Percentiles rank a stretch among this genome's conserved stretches.
phyloP scores from a whole-genome alignment of 2,329 filamentous ascomycete genomes.

The Dactylellina leptospora region DNA sequence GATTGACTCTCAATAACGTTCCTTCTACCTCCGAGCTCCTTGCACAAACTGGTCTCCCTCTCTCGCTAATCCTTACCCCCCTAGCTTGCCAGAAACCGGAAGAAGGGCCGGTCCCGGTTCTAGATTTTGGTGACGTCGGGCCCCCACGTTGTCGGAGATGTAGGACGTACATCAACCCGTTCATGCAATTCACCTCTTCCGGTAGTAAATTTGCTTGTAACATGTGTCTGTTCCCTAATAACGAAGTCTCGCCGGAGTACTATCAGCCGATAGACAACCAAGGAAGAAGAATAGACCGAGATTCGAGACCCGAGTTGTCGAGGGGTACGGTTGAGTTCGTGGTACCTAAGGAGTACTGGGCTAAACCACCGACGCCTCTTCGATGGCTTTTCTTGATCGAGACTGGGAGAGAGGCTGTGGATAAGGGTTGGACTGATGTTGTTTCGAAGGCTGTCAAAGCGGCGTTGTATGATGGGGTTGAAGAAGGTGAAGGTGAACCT shows the following conservation, averaged over 20 bases:
- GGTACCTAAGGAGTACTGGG: slow-evolving; percentile 99
- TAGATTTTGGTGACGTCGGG: slow-evolving; percentile 91
- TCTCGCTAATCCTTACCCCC: slow-evolving; percentile 89
- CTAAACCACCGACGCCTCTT: slow-evolving; percentile 79
- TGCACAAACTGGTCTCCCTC: slow-evolving; percentile 79
- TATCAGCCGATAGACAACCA: slow-evolving; percentile 89
- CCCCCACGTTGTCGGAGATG: slow-evolving; percentile 92
- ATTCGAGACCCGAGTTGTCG: slow-evolving; percentile 87
- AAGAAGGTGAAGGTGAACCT: slow-evolving; percentile 63
- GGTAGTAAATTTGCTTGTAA: slow-evolving; percentile 98
- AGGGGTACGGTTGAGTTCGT: slow-evolving; percentile 94
- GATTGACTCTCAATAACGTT: slow-evolving; percentile 92
- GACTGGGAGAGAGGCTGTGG: slow-evolving; percentile 88
- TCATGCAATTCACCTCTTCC: slow-evolving; percentile 94
- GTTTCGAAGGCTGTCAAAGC: slow-evolving; percentile 88
- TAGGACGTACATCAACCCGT: slow-evolving; percentile 96
- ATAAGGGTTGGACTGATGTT: slow-evolving; percentile 87
- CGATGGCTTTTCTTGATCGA: slow-evolving; percentile 92
- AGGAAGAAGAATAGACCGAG: slow-evolving; percentile 84
- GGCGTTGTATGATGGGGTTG: slow-evolving; percentile 79
- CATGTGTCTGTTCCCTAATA: slow-evolving; percentile 89
- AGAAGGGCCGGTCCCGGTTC: slow-evolving; percentile 84
- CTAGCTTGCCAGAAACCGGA: slow-evolving; percentile 83
- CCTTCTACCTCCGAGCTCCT: slow-evolving; percentile 83
- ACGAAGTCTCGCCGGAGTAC: slow-evolving; percentile 90